These are phyloP conservation scores for Fonsecaea multimorphosa DNA, from an alignment of 2,329 filamentous ascomycete species.

Conservation along the genomic window DNA sequence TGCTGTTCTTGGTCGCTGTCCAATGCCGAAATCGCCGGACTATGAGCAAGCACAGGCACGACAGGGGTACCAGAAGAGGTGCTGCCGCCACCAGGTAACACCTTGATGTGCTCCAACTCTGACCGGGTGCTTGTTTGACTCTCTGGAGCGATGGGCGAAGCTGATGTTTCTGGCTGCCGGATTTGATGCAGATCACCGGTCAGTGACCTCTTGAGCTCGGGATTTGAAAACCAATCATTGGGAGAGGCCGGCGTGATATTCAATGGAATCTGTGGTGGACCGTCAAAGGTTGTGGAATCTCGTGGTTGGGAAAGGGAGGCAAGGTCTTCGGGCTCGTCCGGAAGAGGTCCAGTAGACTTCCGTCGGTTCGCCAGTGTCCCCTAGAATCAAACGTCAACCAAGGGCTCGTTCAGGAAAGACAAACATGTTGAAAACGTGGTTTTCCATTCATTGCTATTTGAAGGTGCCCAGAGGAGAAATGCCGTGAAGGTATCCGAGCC, in stretches of 20 bases:
- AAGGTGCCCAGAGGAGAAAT: conserved; percentile 21
- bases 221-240: conserved; percentile 33
- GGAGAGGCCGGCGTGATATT: conserved; percentile 30
- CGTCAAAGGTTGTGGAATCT: conserved; percentile 29
- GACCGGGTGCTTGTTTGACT: not conserved
- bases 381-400: conserved; percentile 37
- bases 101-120: not conserved
- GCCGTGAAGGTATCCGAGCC: conserved; percentile 8
- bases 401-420: conserved; percentile 12
- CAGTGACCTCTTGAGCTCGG: conserved; percentile 21
- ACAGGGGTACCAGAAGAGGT: not conserved
- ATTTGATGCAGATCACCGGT: conserved; percentile 11
- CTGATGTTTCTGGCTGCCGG: conserved; percentile 7
- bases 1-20: conserved; percentile 31
- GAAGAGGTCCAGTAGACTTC: conserved; percentile 27
- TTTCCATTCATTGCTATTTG: conserved; percentile 36
- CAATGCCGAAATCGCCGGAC: conserved; percentile 34
- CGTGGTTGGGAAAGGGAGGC: conserved; percentile 23
- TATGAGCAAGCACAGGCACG: conserved; percentile 15
- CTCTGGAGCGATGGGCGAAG: conserved; percentile 11
- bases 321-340: conserved; percentile 26
- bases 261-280: conserved; percentile 32
- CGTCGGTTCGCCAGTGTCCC: conserved; percentile 28
- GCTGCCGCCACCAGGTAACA: not conserved
- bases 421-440: conserved; percentile 21